These are phyloP conservation scores for Huntiella decipiens DNA, from an alignment of 2,329 filamentous ascomycete genomes.

Conservation along the genomic window DNA sequence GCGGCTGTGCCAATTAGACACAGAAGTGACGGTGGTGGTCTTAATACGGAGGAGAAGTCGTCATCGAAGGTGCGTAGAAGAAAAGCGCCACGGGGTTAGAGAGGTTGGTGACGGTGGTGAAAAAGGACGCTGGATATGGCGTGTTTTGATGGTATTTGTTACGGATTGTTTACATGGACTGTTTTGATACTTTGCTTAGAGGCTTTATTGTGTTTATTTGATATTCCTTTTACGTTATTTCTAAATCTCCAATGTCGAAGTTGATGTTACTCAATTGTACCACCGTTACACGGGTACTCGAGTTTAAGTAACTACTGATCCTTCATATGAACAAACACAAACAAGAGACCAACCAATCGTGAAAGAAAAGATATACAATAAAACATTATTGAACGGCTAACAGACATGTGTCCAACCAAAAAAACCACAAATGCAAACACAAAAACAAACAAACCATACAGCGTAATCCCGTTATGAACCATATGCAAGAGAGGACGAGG, in stretches of 20 bases:
- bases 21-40: slow-evolving; percentile 9
- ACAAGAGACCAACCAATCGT: not conserved
- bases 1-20: slow-evolving; percentile 11
- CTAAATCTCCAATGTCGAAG: no score
- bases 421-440: not conserved
- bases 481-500: slow-evolving; percentile 3
- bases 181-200: slow-evolving; percentile 4
- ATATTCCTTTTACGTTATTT: not conserved
- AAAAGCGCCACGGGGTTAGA: slow-evolving; percentile 10
- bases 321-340: no score
- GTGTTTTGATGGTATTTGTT: slow-evolving; percentile 1
- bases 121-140: not conserved
- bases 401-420: not conserved
- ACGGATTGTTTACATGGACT: slow-evolving; percentile 5
- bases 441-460: not conserved
- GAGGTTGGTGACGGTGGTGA: not conserved
- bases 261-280: no score
- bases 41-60: not conserved
- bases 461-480: not conserved
- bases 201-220: not conserved
- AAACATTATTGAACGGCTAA: slow-evolving; percentile 1
- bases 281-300: not conserved
- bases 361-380: not conserved
- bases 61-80: slow-evolving; percentile 8
- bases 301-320: not conserved